Percentiles rank a stretch among this genome's conserved stretches.
Evolutionary conservation across 306 rosid species (phyloP).

Genomic region (Prunus kanzakura): DNA sequence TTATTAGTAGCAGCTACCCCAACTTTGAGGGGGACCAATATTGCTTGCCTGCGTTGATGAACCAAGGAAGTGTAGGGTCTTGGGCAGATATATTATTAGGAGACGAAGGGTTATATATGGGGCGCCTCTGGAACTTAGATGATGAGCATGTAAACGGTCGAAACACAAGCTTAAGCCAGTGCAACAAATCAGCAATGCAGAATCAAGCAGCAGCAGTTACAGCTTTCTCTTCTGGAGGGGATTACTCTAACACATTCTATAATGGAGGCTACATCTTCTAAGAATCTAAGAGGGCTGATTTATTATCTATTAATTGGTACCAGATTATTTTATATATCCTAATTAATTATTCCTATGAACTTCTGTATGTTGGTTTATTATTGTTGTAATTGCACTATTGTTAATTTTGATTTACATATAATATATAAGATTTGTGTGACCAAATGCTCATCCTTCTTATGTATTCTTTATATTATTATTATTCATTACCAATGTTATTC

Average conservation of each 20-base stretch:
- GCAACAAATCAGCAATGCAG: conserved; percentile 15
- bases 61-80: conserved; percentile 19
- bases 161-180: conserved; percentile 2
- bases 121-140: conserved; percentile 48
- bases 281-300: neutral
- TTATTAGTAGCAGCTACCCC: neutral
- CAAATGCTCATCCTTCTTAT: no score
- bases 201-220: neutral
- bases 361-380: neutral
- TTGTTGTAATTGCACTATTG: neutral
- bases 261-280: neutral
- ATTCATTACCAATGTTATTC: no score
- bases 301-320: neutral
- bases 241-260: neutral
- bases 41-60: conserved; percentile 8
- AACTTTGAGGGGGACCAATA: conserved; percentile 7
- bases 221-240: conserved; percentile 8
- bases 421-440: neutral
- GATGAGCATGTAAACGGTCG: conserved; percentile 1
- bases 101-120: conserved; percentile 20
- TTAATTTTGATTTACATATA: neutral
- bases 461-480: no score
- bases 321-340: no score
- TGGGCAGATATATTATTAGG: conserved; percentile 25
- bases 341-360: neutral